phyloP scores from a whole-genome alignment of 495 filamentous ascomycete genomes.

The Hypoxylon cercidicola region DNA sequence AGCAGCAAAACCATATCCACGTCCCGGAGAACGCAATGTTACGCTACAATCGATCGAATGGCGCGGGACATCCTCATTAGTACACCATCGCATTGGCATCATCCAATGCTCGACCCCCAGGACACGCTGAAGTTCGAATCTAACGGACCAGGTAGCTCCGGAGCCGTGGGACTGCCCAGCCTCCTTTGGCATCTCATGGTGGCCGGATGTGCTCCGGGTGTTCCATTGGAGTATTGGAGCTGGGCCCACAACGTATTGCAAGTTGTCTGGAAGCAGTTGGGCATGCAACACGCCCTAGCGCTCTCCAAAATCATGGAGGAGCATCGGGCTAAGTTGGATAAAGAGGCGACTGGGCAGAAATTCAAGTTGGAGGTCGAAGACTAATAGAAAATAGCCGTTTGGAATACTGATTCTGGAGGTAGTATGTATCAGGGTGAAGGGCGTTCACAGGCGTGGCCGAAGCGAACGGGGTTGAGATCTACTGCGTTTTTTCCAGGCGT shows the following conservation, averaged over 20 bases:
- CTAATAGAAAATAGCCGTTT: constrained; percentile 3
- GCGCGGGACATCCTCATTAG: constrained; percentile 56
- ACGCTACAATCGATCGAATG: constrained; percentile 44
- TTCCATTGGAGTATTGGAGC: constrained; percentile 47
- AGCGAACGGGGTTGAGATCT: constrained; percentile 6
- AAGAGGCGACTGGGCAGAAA: constrained; percentile 9
- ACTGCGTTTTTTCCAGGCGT: constrained; percentile 6
- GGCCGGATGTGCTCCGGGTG: constrained; percentile 55
- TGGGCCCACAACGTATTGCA: constrained; percentile 53
- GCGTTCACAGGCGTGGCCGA: constrained; percentile 27
- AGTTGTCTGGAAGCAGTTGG: constrained; percentile 55
- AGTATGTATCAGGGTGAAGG: constrained; percentile 7
- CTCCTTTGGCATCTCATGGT: constrained; percentile 55
- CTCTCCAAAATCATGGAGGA: constrained; percentile 49
- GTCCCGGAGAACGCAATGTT: constrained; percentile 47
- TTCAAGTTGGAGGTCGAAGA: constrained; percentile 21
- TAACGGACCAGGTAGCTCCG: constrained; percentile 51
- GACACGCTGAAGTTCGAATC: constrained; percentile 47
- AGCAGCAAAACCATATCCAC: constrained; percentile 49
- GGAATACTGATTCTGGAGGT: constrained; percentile 2
- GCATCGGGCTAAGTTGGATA: constrained; percentile 34
- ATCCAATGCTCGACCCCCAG: constrained; percentile 47
- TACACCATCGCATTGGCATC: constrained; percentile 58
- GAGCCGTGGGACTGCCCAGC: constrained; percentile 55
- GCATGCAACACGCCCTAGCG: constrained; percentile 56